phyloP scores from a whole-genome alignment of 805 yeast species.

The Ogataea polymorpha region DNA sequence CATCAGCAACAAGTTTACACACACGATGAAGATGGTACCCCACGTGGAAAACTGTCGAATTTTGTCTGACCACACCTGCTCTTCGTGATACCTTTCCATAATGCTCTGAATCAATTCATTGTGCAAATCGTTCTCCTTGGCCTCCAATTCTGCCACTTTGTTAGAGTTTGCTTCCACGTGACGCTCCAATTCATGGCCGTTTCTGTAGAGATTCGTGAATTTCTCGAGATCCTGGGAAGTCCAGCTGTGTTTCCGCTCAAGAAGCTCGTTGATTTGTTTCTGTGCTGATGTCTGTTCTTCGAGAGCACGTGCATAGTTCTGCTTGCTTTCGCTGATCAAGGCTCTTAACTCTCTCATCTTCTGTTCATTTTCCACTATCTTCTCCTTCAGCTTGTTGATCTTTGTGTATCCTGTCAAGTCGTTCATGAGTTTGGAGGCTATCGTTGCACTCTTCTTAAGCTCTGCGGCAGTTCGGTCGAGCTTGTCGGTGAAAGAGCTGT shows the following conservation, averaged over 20 bases:
- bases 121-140: constrained; percentile 64
- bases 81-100: constrained; percentile 88
- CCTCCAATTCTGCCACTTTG: constrained; percentile 53
- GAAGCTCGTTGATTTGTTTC: constrained; percentile 77
- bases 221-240: constrained; percentile 70
- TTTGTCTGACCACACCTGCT: constrained; percentile 97
- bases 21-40: constrained; percentile 93
- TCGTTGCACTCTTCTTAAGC: constrained; percentile 52
- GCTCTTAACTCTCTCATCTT: constrained; percentile 47
- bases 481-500: constrained; percentile 40
- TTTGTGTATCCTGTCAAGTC: constrained; percentile 89
- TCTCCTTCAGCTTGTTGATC: constrained; percentile 65
- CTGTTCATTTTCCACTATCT: constrained; percentile 56
- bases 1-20: constrained; percentile 74
- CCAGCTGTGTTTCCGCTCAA: constrained; percentile 87
- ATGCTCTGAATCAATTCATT: constrained; percentile 71
- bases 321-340: constrained; percentile 47
- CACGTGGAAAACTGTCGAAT: constrained; percentile 92
- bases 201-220: constrained; percentile 76
- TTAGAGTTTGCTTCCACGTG: constrained; percentile 50
- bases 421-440: constrained; percentile 69
- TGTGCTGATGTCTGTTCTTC: constrained; percentile 67
- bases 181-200: constrained; percentile 72
- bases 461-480: constrained; percentile 51
- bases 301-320: constrained; percentile 56